Conservation (phyloP, 1,139 yeast species). For the Geotrichum cucujoidarum region DNA sequence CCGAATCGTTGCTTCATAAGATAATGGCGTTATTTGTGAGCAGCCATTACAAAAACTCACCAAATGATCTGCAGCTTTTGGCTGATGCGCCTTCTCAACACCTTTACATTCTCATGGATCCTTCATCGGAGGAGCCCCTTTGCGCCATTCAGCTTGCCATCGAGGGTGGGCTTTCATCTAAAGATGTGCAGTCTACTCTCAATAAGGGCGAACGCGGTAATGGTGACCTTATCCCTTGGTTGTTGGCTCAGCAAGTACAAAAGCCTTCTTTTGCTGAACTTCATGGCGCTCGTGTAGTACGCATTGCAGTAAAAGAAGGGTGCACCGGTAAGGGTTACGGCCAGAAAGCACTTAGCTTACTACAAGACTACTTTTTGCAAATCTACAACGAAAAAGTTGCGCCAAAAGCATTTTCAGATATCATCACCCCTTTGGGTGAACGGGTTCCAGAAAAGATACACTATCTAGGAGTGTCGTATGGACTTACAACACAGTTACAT, state of each 20-base stretch:
- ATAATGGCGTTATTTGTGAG: constrained; percentile 98
- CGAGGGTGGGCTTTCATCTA: constrained; percentile 93
- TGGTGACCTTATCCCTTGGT: constrained; percentile 97
- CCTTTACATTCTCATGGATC: constrained; percentile 86
- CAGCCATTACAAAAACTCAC: constrained; percentile 94
- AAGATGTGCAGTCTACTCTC: constrained; percentile 79
- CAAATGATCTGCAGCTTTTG: constrained; percentile 92
- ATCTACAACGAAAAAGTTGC: constrained; percentile 50
- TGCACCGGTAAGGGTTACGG: constrained; percentile 97
- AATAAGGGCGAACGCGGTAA: constrained; percentile 96
- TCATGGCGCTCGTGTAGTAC: constrained; percentile 92
- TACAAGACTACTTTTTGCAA: constrained; percentile 86
- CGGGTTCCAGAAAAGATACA: constrained; percentile 35
- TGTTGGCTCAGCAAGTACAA: constrained; percentile 93
- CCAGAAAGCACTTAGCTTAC: constrained; percentile 74
- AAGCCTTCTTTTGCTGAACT: constrained; percentile 94
- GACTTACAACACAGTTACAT: constrained; percentile 77
- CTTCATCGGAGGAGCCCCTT: constrained; percentile 93
- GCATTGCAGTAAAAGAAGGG: constrained; percentile 97
- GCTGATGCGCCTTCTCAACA: constrained; percentile 99
- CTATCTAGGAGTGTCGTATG: constrained; percentile 93
- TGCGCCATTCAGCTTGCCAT: constrained; percentile 92
- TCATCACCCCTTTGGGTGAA: background rate
- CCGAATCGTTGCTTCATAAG: constrained; percentile 88
- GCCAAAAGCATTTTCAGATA: background rate